A percentile compares a stretch with the other conserved stretches of the same genome.
phyloP scores from a whole-genome alignment of 2,329 filamentous ascomycete genomes.

The Penicillium sp. region DNA sequence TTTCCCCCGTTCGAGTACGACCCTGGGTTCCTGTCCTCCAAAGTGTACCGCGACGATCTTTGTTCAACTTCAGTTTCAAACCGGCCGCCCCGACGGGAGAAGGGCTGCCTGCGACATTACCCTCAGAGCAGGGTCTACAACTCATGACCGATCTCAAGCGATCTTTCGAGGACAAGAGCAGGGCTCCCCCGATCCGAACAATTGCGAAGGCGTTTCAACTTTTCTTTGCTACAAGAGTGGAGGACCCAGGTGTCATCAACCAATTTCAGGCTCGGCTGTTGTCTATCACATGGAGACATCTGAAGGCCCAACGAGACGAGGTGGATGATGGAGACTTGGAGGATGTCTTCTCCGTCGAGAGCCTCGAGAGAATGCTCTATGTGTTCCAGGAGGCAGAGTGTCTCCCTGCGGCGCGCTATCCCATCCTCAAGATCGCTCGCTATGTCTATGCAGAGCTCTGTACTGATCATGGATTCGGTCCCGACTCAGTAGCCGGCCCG shows the following conservation, averaged over 20 bases:
- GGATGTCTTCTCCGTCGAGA: conserved; percentile 37
- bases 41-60: conserved; percentile 29
- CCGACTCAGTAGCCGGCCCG: conserved; percentile 34
- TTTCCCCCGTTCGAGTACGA: conserved; percentile 29
- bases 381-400: conserved; percentile 35
- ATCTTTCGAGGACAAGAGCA: conserved; percentile 57
- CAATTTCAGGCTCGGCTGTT: conserved; percentile 61
- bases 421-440: conserved; percentile 39
- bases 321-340: conserved; percentile 32
- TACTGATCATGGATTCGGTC: conserved; percentile 41
- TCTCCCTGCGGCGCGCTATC: conserved; percentile 34
- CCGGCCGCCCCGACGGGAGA: conserved; percentile 46
- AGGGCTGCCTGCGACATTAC: conserved; percentile 51
- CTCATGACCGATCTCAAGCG: conserved; percentile 64
- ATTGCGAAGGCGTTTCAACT: conserved; percentile 60
- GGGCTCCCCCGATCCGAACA: conserved; percentile 59
- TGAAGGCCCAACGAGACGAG: conserved; percentile 41
- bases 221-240: conserved; percentile 57
- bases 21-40: conserved; percentile 31
- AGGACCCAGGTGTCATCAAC: conserved; percentile 52
- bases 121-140: conserved; percentile 59
- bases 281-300: conserved; percentile 56
- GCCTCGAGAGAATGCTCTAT: conserved; percentile 38
- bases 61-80: conserved; percentile 31
- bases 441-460: conserved; percentile 34